A percentile compares a stretch with the other conserved stretches of the same genome.
Conservation (phyloP, 352 stramenopile genomes). For the Globisporangium camurandrum region DNA sequence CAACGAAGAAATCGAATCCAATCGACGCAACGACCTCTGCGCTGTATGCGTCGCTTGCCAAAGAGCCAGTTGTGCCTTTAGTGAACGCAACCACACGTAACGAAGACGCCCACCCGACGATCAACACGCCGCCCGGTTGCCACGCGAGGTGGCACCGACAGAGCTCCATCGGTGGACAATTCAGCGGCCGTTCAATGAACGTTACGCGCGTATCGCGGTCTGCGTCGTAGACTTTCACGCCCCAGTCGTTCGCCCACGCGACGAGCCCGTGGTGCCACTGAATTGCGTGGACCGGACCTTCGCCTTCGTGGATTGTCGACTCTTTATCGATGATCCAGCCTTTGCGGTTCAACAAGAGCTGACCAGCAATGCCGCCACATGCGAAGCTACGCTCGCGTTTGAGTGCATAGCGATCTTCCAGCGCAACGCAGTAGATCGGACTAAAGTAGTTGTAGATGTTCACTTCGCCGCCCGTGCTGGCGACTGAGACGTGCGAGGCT, state of each 20-base stretch:
- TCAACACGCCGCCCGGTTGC: conserved; percentile 44
- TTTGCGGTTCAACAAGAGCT: conserved; percentile 84
- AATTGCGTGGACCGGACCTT: conserved; percentile 74
- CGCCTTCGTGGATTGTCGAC: conserved; percentile 74
- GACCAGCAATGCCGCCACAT: conserved; percentile 65
- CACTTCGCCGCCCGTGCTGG: conserved; percentile 69
- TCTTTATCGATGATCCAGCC: conserved; percentile 87
- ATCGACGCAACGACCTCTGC: conserved; percentile 59
- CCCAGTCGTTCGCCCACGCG: conserved; percentile 83
- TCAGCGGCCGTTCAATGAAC: conserved; percentile 72
- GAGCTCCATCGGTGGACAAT: conserved; percentile 77
- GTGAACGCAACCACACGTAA: conserved; percentile 77
- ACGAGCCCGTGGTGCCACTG: conserved; percentile 73
- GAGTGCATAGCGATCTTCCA: conserved; percentile 72
- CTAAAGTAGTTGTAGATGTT: conserved; percentile 89
- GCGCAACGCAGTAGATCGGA: conserved; percentile 69
- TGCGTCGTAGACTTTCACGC: conserved; percentile 80
- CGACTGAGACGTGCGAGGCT: conserved; percentile 30
- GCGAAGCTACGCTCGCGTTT: conserved; percentile 79
- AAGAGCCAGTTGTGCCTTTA: conserved; percentile 26
- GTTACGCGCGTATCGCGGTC: conserved; percentile 69
- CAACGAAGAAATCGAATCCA: conserved; percentile 82
- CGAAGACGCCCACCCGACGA: conserved; percentile 73
- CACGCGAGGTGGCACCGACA: conserved; percentile 77
- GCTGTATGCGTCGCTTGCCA: conserved; percentile 19